A percentile compares a stretch with the other conserved stretches of the same genome.
Conservation (phyloP, 257 asterid species). For the Leonotis leonurus region DNA sequence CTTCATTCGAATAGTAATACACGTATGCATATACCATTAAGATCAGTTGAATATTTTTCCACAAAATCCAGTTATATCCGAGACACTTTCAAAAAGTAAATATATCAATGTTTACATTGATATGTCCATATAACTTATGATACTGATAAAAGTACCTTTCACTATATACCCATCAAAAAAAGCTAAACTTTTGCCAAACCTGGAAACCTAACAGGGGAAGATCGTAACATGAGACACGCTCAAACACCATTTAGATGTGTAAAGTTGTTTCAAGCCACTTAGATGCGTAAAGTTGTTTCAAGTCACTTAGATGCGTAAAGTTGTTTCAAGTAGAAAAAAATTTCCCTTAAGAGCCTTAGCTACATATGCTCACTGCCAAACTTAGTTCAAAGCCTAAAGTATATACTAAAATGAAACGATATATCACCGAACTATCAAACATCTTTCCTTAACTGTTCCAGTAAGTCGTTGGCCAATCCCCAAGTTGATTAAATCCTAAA, state of each 20-base stretch:
- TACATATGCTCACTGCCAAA: not conserved
- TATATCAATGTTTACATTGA: not conserved
- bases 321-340: not conserved
- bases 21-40: not conserved
- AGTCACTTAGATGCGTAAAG: not conserved
- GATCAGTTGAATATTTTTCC: not conserved
- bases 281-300: not conserved
- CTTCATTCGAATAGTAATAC: not conserved
- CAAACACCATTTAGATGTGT: not conserved
- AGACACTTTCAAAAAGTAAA: not conserved
- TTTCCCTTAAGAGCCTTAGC: not conserved
- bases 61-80: not conserved
- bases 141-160: not conserved
- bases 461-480: not conserved
- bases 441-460: not conserved
- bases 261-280: not conserved
- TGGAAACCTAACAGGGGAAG: constrained; percentile 3
- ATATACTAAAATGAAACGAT: not conserved
- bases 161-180: not conserved
- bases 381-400: not conserved
- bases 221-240: not conserved
- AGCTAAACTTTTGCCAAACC: not conserved
- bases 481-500: constrained; percentile 9
- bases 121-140: not conserved
- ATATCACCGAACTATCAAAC: not conserved